Evolutionary conservation across 345 rosid genomes (phyloP).

Genomic region (Barbarea vulgaris): DNA sequence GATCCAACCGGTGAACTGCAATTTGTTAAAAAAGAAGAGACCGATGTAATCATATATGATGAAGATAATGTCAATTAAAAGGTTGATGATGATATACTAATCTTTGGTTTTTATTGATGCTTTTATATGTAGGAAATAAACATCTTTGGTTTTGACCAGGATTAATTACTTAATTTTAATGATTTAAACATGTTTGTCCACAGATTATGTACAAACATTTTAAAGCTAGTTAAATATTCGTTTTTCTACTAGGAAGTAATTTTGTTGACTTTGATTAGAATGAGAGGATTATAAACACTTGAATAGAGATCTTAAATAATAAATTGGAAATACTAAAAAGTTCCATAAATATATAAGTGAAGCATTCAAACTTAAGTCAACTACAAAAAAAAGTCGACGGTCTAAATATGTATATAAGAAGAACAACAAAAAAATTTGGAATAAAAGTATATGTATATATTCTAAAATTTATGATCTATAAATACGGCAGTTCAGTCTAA

Average conservation of each 20-base stretch:
- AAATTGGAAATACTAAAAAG: too few species aligned
- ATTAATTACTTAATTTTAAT: not conserved
- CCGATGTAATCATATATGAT: too few species aligned
- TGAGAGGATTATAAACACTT: not conserved
- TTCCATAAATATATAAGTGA: not conserved
- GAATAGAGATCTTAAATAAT: not conserved
- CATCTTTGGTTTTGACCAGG: not conserved
- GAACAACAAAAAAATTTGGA: not conserved
- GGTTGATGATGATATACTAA: too few species aligned
- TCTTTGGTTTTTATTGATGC: not conserved
- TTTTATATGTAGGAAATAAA: not conserved
- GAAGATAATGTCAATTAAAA: too few species aligned
- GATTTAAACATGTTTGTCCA: not conserved
- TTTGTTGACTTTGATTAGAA: not conserved
- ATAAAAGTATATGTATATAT: not conserved
- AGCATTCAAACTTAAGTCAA: not conserved
- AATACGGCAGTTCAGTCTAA: not conserved
- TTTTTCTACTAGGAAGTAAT: not conserved
- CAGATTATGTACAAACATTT: not conserved
- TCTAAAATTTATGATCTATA: not conserved
- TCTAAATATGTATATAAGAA: not conserved
- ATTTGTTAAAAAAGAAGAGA: too few species aligned
- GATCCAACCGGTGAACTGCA: too few species aligned
- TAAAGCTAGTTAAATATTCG: not conserved
- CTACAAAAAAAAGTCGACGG: not conserved